These are phyloP conservation scores for Arachis monticola DNA, from an alignment of 331 rosid species.

Conservation along the genomic window DNA sequence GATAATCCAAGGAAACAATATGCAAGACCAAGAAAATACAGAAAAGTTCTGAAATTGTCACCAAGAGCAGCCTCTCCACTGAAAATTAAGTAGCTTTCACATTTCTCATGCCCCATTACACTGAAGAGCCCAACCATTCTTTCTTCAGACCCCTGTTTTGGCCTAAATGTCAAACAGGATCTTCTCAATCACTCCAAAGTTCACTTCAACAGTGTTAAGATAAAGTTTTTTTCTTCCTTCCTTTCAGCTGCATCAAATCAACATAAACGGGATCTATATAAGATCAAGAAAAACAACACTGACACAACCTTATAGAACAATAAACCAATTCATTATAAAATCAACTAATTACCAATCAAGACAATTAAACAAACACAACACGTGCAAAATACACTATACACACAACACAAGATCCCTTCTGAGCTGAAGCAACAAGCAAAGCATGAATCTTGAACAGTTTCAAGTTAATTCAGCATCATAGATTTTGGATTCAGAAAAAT, in stretches of 20 bases:
- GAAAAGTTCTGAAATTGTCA: slow-evolving; percentile 50
- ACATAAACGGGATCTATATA: background rate
- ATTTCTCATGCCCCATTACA: slow-evolving; percentile 47
- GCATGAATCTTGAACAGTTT: background rate
- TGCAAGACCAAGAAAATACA: slow-evolving; percentile 77
- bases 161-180: slow-evolving; percentile 31
- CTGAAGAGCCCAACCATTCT: slow-evolving; percentile 45
- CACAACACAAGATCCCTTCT: slow-evolving; percentile 9
- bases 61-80: slow-evolving; percentile 67
- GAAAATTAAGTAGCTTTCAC: slow-evolving; percentile 73
- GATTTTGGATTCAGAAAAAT: slow-evolving; percentile 19
- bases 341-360: background rate
- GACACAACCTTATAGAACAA: slow-evolving; percentile 43
- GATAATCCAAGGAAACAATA: slow-evolving; percentile 91
- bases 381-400: slow-evolving; percentile 3
- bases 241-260: no score
- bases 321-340: slow-evolving; percentile 13
- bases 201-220: slow-evolving; percentile 31
- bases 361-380: no score
- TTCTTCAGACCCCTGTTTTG: slow-evolving; percentile 42
- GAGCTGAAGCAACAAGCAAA: slow-evolving; percentile 8
- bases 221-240: background rate
- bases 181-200: slow-evolving; percentile 45
- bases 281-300: slow-evolving; percentile 27
- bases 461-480: slow-evolving; percentile 5